A percentile compares a stretch with the other conserved stretches of the same genome.
These are phyloP conservation scores for Gracilaria gracilis DNA, from an alignment of 23 red algal species.

Conservation along the genomic window DNA sequence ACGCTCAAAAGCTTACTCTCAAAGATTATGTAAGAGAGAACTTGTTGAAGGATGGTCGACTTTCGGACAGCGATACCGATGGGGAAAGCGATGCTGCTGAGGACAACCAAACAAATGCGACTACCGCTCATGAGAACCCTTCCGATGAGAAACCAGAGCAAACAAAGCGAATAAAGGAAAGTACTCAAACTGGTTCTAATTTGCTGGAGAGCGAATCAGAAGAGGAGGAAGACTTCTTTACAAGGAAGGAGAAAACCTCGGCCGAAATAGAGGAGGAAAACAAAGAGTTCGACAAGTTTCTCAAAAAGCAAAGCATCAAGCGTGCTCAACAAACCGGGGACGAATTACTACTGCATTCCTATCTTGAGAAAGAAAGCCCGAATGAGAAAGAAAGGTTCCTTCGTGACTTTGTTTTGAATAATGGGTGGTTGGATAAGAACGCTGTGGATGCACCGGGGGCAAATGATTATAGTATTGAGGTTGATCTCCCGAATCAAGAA, in stretches of 20 bases:
- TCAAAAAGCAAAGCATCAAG: conserved; percentile 44
- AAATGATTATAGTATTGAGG: conserved; percentile 71
- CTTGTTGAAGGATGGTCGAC: conserved; percentile 66
- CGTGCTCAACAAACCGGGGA: conserved; percentile 65
- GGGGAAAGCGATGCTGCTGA: neutral
- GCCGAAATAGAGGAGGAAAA: conserved; percentile 65
- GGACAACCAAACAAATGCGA: neutral
- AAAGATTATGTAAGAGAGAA: conserved; percentile 86
- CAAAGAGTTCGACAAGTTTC: conserved; percentile 73
- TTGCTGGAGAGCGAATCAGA: conserved; percentile 6
- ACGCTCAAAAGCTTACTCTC: conserved; percentile 42
- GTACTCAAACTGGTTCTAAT: neutral
- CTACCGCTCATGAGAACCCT: neutral
- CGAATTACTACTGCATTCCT: conserved; percentile 88
- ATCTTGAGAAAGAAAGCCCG: conserved; percentile 95
- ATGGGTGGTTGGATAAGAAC: conserved; percentile 89
- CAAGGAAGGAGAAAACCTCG: conserved; percentile 53
- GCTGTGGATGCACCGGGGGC: conserved; percentile 51
- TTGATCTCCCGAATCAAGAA: conserved; percentile 40
- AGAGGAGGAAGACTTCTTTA: conserved; percentile 74
- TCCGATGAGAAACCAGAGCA: too few relatives aligned
- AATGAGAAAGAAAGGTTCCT: conserved; percentile 96
- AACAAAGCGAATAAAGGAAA: neutral
- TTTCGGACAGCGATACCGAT: conserved; percentile 67
- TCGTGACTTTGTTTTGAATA: conserved; percentile 96